Evolutionary conservation across 2,329 filamentous ascomycete genomes (phyloP), one percentile per base, ranked within the genome.

Genomic region (Aspergillus calidoustus): DNA sequence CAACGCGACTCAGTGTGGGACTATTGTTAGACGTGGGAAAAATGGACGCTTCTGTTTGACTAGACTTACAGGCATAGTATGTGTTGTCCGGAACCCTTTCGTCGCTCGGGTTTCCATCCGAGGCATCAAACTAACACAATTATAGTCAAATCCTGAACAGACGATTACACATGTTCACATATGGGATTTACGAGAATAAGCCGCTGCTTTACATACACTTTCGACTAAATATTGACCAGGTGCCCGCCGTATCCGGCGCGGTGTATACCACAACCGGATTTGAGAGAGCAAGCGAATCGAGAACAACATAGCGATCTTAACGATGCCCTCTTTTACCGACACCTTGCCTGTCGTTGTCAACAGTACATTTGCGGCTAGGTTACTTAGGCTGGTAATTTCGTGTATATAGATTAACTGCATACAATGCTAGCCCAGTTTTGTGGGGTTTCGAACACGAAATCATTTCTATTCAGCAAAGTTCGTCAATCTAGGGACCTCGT

Each of bases 391-490:
- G 17, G 13, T 4, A 8, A 38, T 31, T 28, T 46, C 19, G 28
- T 61, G 41, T 61, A 59, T 62, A 49, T 52, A 59, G 22, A 41
- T 62, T 28, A 62, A 5, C 41, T 41, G 47, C 17, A 41, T 54
- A 17, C 51, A 62, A 52, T 53, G 28, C 38, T 43, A 50, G 48
- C 47, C 43, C 43, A n/a, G 19, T 19, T 54, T 22, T 41, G 46
- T 23, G 34, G 31, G 28, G 13, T 17, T 28, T 7, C 44, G 13
- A 46, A 19, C 34, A 41, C n/a, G 22, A 46, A 55, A 38, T 56
- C 43, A 5, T 50, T 55, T 19, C 53, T 56, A 59, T 54, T 55
- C 38, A 52, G 54, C 67, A 59, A 76, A 73, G 64, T 74, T 71
- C 13, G 52, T 56, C 57, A 76, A 62, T 41, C 52, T 61, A 48